Percentiles rank a stretch among this genome's conserved stretches.
phyloP scores from a whole-genome alignment of 352 stramenopile genomes.

The Stephanocyclus meneghinianus region DNA sequence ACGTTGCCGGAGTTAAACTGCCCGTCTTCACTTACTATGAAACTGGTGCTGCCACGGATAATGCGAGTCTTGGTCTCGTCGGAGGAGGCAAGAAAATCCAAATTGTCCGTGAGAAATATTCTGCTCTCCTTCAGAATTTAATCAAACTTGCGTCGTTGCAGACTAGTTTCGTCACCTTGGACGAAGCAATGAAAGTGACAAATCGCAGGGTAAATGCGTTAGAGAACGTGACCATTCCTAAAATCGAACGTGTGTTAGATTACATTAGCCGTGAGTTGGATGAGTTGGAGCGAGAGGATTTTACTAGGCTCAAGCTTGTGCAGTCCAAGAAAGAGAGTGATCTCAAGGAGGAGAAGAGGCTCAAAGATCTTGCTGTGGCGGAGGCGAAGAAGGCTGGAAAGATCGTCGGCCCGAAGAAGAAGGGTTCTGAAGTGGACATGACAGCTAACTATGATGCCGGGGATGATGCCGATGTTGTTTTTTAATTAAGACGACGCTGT shows the following conservation, averaged over 20 bases:
- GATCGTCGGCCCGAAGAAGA: neutral
- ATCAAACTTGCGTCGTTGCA: slow-evolving; percentile 88
- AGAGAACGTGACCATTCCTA: slow-evolving; percentile 99
- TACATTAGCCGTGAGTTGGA: slow-evolving; percentile 98
- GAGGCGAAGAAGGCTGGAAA: slow-evolving; percentile 18
- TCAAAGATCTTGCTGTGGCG: slow-evolving; percentile 70
- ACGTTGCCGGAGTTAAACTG: slow-evolving; percentile 98
- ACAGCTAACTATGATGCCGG: slow-evolving; percentile 76
- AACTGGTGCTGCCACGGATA: slow-evolving; percentile 87
- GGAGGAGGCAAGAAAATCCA: slow-evolving; percentile 97
- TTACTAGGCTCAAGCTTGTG: slow-evolving; percentile 96
- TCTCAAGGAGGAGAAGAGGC: slow-evolving; percentile 81
- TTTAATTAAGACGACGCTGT: slow-evolving; percentile 53
- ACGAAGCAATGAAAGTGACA: slow-evolving; percentile 95
- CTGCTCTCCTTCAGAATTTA: slow-evolving; percentile 81
- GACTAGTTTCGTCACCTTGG: slow-evolving; percentile 98
- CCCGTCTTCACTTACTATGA: slow-evolving; percentile 97
- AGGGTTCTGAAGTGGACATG: slow-evolving; percentile 67
- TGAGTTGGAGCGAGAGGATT: slow-evolving; percentile 96
- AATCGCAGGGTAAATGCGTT: slow-evolving; percentile 99
- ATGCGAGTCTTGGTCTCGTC: slow-evolving; percentile 94
- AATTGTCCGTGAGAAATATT: slow-evolving; percentile 88
- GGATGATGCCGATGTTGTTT: slow-evolving; percentile 83
- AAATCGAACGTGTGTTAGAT: slow-evolving; percentile 93
- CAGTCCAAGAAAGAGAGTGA: slow-evolving; percentile 94